These are phyloP conservation scores for Trichosanthes truncata DNA, from an alignment of 306 rosid species.

Conservation along the genomic window DNA sequence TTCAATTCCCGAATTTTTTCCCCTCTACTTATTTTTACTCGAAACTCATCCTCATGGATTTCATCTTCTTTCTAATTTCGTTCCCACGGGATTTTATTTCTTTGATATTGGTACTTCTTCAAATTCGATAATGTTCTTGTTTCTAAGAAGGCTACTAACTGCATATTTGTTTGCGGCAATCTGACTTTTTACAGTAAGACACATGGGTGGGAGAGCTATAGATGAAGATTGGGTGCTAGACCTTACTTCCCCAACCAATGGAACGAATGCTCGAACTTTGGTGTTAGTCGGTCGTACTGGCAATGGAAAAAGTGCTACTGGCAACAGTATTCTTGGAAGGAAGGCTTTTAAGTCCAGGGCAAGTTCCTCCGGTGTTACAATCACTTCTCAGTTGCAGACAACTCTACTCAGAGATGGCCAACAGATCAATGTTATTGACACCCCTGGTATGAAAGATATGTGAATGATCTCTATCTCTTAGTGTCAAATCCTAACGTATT, in stretches of 20 bases:
- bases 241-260: conserved; percentile 32
- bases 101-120: not conserved
- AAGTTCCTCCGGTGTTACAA: conserved; percentile 52
- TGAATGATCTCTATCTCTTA: not conserved
- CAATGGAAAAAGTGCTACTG: conserved; percentile 90
- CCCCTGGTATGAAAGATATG: no score
- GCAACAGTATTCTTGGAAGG: conserved; percentile 69
- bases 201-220: conserved; percentile 63
- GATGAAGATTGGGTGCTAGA: conserved; percentile 75
- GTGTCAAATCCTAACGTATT: not conserved
- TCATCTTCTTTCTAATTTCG: no score
- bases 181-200: not conserved
- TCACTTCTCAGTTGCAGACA: conserved; percentile 49
- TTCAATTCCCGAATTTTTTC: not conserved
- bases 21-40: not conserved
- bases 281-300: conserved; percentile 88
- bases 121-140: not conserved
- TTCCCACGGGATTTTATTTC: no score
- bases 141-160: not conserved
- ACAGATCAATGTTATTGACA: conserved; percentile 64
- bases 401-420: conserved; percentile 48
- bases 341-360: conserved; percentile 54
- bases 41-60: not conserved
- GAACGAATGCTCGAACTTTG: conserved; percentile 38
- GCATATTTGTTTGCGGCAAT: conserved; percentile 8